Conservation (phyloP, 208 protist genomes). For the Polymyxa betae region DNA sequence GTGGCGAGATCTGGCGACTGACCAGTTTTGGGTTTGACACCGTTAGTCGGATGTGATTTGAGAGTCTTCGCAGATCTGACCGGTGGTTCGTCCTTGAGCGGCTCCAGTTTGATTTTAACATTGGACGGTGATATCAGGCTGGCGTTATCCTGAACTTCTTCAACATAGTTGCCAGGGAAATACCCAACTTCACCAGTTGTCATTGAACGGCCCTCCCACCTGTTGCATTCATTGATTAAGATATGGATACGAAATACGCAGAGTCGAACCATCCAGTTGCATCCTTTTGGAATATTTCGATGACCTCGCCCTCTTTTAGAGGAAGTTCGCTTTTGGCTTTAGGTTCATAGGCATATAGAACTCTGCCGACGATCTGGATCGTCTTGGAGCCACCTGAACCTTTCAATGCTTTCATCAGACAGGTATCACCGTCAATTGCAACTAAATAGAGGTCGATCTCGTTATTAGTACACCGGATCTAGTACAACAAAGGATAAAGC, state of each 20-base stretch:
- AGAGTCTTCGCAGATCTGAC: not conserved
- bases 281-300: conserved; percentile 16
- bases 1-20: too few species aligned
- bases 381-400: too few species aligned
- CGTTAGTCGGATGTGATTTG: not conserved
- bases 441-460: too few species aligned
- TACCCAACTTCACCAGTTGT: conserved; percentile 43
- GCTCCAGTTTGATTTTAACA: not conserved
- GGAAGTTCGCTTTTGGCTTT: not conserved
- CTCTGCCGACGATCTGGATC: not conserved
- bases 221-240: too few species aligned
- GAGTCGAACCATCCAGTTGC: not conserved
- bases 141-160: not conserved
- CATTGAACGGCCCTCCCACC: not conserved
- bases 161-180: conserved; percentile 39
- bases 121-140: not conserved
- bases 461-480: too few species aligned
- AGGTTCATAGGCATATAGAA: not conserved
- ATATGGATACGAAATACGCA: too few species aligned
- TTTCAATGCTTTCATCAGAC: too few species aligned
- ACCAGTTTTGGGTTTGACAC: not conserved
- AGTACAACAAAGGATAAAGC: too few species aligned
- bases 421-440: too few species aligned
- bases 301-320: not conserved
- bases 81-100: not conserved